Conservation (phyloP, 352 stramenopile species). For the Phytophthora constricta region DNA sequence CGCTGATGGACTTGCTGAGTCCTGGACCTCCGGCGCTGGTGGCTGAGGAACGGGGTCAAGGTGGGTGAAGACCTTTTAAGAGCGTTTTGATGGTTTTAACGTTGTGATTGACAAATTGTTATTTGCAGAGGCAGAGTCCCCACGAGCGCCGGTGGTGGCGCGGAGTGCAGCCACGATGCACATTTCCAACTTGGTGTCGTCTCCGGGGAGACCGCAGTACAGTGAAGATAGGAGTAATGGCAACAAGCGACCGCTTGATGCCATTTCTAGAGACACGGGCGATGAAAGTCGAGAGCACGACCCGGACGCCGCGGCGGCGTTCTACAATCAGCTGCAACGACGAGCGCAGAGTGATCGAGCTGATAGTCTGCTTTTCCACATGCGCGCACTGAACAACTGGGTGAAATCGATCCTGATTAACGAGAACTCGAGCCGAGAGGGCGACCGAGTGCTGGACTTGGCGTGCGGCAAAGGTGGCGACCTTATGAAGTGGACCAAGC, state of each 20-base stretch:
- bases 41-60: conserved; percentile 39
- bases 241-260: conserved; percentile 61
- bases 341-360: conserved; percentile 76
- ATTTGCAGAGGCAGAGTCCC: conserved; percentile 27
- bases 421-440: conserved; percentile 79
- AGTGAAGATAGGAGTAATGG: conserved; percentile 9
- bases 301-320: conserved; percentile 70
- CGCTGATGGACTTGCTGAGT: conserved; percentile 76
- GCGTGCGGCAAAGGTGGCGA: conserved; percentile 99
- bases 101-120: conserved; percentile 2
- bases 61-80: conserved; percentile 14
- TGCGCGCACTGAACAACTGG: conserved; percentile 98
- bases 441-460: conserved; percentile 95
- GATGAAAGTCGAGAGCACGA: conserved; percentile 47
- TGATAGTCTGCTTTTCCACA: conserved; percentile 96
- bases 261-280: conserved; percentile 51
- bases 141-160: conserved; percentile 8
- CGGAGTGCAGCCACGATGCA: conserved; percentile 44
- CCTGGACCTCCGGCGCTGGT: conserved; percentile 52
- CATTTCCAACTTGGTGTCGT: conserved; percentile 65
- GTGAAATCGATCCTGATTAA: conserved; percentile 97
- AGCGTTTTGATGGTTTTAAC: neutral
- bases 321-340: conserved; percentile 88
- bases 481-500: conserved; percentile 96
- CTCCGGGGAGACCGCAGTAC: conserved; percentile 23